Evolutionary conservation across 805 yeast genomes (phyloP), one percentile per base, ranked within the genome.

Genomic region (Zygosaccharomyces bailii): DNA sequence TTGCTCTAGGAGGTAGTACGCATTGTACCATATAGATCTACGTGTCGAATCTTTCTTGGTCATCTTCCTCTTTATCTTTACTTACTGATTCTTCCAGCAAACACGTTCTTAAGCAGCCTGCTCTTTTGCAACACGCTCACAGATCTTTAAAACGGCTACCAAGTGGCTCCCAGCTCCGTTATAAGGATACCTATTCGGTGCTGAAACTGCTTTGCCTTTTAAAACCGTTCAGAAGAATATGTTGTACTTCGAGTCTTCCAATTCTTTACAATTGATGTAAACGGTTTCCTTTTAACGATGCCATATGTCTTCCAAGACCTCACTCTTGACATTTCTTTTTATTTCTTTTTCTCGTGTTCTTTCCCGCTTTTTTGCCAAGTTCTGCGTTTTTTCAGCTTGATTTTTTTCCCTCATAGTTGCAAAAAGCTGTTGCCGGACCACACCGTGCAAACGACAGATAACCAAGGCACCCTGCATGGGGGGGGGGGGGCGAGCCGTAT

Each of bases 1-100:
- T 19, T 58, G 57, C 14, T 46, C 19, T 9, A 56, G 31, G 23
- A 39, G 30, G 31, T 43, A 38, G 34, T 34, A 35, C 13, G 51
- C 16, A 23, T 34, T 42, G 34, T 37, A 45, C 41, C 47, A 40
- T 17, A 24, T 34, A 8, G 49, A 44, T 5, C 40, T 27, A 18
- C 47, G 32, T 13, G 20, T 39, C n/a, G 30, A 21, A 8, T 34
- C 47, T 17, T 39, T 35, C 16, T 18, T 20, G 13, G 27, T 13
- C 35, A 34, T 34, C 10, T 23, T 17, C 5, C 11, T 24, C 6
- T 10, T 16, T 21, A 5, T 21, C 25, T 9, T 21, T 6, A 6
- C 9, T 21, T 9, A 21, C 25, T 21, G 8, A 6, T 6, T 21
- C 5, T 9, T 21, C 9, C 25, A 9, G 8, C 25, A 21, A 21